Conservation (phyloP, 2,329 filamentous ascomycete genomes). For the Penicillium sp. region DNA sequence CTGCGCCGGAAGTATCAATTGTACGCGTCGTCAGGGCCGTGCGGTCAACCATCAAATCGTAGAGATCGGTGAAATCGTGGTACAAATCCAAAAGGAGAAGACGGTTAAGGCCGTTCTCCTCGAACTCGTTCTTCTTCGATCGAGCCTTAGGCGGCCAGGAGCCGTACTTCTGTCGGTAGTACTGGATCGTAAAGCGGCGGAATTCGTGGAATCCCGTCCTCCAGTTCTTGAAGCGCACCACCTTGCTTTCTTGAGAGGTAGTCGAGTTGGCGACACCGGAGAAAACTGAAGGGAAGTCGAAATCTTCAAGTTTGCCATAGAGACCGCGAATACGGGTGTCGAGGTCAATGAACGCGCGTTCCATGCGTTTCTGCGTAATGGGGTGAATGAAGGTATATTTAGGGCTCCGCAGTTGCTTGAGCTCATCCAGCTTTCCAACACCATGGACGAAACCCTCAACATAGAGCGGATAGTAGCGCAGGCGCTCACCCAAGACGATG, state of each 20-base stretch:
- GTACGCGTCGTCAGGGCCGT: constrained; percentile 73
- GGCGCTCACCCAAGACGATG: constrained; percentile 81
- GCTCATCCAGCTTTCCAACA: constrained; percentile 75
- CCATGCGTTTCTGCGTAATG: constrained; percentile 73
- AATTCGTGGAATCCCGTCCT: constrained; percentile 70
- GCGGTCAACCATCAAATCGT: constrained; percentile 84
- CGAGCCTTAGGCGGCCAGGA: constrained; percentile 87
- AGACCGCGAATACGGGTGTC: constrained; percentile 68
- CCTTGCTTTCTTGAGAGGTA: constrained; percentile 70
- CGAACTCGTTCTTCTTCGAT: constrained; percentile 87
- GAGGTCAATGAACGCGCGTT: constrained; percentile 77
- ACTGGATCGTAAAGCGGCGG: constrained; percentile 67
- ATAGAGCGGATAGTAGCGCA: constrained; percentile 79
- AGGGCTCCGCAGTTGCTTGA: constrained; percentile 66
- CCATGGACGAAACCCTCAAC: constrained; percentile 90
- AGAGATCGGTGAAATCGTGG: constrained; percentile 78
- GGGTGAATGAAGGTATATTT: constrained; percentile 69
- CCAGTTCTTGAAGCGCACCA: constrained; percentile 83
- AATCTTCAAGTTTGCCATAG: constrained; percentile 73
- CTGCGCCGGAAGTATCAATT: constrained; percentile 63
- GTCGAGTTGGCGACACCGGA: constrained; percentile 83
- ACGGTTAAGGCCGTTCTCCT: constrained; percentile 81
- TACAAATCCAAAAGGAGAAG: constrained; percentile 79
- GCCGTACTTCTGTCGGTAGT: constrained; percentile 68
- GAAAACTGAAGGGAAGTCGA: constrained; percentile 89